Evolutionary conservation across 441 rosid species (phyloP), one percentile per base, ranked within the genome.

Genomic region (Croton laevigatus): DNA sequence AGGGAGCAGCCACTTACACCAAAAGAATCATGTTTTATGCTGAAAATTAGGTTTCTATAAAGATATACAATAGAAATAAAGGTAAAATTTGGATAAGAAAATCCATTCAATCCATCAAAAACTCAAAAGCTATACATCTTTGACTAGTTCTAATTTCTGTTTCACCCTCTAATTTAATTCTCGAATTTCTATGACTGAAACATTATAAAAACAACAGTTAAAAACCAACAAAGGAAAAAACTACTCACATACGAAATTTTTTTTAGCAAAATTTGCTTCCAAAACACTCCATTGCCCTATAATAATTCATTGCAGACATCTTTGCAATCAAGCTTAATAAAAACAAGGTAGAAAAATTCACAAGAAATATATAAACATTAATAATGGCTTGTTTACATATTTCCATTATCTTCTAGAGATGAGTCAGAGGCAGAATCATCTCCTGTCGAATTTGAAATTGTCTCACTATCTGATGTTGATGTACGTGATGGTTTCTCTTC

Each of bases 391-490:
- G 60, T 45, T 77, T 75, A 76, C 72, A 63, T 71, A 73, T 76
- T 71, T 19, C 81, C 87, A 69, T 72, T 87, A 45, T 86, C 87
- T 53, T 88, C 96, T 69, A 88, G 53, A 5, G 99, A 95, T 54
- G 98, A 88, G 73, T 95, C 99, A 0, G 98, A 94, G 75, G 97
- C 84, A 52, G 97, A 92, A 79, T 94, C 99, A 67, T 94, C 99
- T 27, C 70, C 71, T 6, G 96, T 87, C 63, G 90, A 85, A 76
- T 73, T 88, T 34, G 91, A 86, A 42, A 80, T 67, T 20, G 89
- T 85, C 64, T 89, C 97, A 52, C 87, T 90, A 68, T 94, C 98
- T 0, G 97, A 90, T 48, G 83, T 79, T 0, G 97, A 90, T 48
- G 83, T 79, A 59, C 80, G 85, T 0, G 83, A 80, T 63, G 88